These are phyloP conservation scores for Rutstroemia sydowiana DNA, from an alignment of 2,329 filamentous ascomycete species.

Conservation along the genomic window DNA sequence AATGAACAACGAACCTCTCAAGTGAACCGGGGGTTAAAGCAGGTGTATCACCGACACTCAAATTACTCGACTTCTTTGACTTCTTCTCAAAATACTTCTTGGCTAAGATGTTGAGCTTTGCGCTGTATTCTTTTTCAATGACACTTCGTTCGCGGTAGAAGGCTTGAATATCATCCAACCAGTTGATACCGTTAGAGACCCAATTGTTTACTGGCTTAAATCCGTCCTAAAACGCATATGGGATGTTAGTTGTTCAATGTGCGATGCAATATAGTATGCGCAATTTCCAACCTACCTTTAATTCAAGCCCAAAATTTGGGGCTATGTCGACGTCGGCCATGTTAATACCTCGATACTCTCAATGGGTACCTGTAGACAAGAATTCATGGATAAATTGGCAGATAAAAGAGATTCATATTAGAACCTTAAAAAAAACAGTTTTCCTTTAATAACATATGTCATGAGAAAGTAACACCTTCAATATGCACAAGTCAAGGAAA, in stretches of 20 bases:
- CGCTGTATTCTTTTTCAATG: conserved; percentile 95
- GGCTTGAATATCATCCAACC: conserved; percentile 93
- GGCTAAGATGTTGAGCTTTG: conserved; percentile 77
- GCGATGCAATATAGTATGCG: conserved; percentile 12
- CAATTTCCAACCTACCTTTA: conserved; percentile 67
- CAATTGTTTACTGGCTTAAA: conserved; percentile 93
- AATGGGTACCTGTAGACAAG: conserved; percentile 4
- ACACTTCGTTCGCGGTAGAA: conserved; percentile 92
- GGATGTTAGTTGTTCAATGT: conserved; percentile 10
- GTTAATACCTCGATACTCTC: conserved; percentile 15
- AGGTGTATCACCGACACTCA: conserved; percentile 92
- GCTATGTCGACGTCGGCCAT: conserved; percentile 80
- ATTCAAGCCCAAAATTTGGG: conserved; percentile 85
- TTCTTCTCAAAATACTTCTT: conserved; percentile 99
- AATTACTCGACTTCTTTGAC: conserved; percentile 73
- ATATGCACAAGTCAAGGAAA: too few species aligned
- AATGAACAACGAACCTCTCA: conserved; percentile 54
- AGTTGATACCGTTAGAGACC: conserved; percentile 82
- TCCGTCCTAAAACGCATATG: conserved; percentile 61
- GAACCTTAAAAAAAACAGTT: conserved; percentile 3
- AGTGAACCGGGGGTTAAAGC: conserved; percentile 90
- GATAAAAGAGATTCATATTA: conserved; percentile 13
- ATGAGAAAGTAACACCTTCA: conserved; percentile 2
- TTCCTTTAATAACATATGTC: not conserved
- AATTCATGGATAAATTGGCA: conserved; percentile 19